Percentiles rank a stretch among this genome's conserved stretches.
These are phyloP conservation scores for Tolypocladium amazonense DNA, from an alignment of 2,329 filamentous ascomycete genomes.

Conservation along the genomic window DNA sequence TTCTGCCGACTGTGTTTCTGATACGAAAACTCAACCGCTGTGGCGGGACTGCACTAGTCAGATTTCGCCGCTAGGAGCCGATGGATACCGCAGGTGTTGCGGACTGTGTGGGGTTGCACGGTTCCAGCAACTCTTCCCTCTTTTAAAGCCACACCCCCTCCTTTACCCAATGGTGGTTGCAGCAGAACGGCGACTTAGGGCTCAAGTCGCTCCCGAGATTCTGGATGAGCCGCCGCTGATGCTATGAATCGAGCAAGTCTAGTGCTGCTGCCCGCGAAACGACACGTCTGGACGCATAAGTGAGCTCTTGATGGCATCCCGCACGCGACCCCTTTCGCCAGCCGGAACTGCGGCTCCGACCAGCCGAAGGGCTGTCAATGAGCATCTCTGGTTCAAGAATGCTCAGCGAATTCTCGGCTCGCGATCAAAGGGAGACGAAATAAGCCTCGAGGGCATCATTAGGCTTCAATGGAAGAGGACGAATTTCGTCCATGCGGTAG, in stretches of 20 bases:
- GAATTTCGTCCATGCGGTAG: too few relatives aligned
- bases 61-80: not conserved
- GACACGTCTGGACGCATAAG: not conserved
- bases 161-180: not conserved
- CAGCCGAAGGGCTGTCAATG: not conserved
- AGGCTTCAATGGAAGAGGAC: too few relatives aligned
- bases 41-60: conserved; percentile 3
- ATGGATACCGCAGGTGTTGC: not conserved
- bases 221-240: not conserved
- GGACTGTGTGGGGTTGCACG: not conserved
- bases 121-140: not conserved
- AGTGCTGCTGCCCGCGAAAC: not conserved
- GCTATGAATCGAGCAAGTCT: not conserved
- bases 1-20: not conserved
- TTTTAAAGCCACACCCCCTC: not conserved
- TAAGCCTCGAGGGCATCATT: too few relatives aligned
- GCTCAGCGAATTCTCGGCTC: not conserved
- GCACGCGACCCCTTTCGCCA: not conserved
- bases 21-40: not conserved
- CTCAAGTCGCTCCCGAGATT: not conserved
- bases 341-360: not conserved
- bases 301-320: not conserved
- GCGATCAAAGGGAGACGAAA: not conserved
- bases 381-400: not conserved
- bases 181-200: not conserved